Base-by-base conservation (phyloP, 1,284 basidiomycete species). In the Mixia osmundae region DNA sequence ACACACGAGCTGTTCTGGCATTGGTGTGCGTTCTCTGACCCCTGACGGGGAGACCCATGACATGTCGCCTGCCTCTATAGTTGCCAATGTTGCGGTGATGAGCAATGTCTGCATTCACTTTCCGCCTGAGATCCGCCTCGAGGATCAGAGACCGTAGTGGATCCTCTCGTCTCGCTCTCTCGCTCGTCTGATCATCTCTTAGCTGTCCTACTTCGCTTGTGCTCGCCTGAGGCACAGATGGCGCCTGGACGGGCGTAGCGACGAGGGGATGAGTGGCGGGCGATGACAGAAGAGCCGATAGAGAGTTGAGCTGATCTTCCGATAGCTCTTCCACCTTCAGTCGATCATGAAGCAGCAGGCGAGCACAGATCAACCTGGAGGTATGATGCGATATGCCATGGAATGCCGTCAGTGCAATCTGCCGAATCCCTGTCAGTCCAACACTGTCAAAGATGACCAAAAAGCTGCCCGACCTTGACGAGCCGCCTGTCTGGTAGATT, bases 1-100 rank as follows among this genome's bases (percentile, higher is more conserved):
- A n/a, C n/a, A n/a, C n/a, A n/a, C n/a, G n/a, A n/a, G n/a, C n/a
- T n/a, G n/a, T n/a, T n/a, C 65, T 68, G 35, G 76, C 79, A 48
- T 89, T 89, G 35, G 66, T 71, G 56, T 72, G 72, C 4, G 83
- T 89, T 43, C 75, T 74, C 59, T 89, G 82, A 36, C 82, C 82
- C 51, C 82, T 66, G 40, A 89, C 82, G 1, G 83, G 83, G 27
- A 85, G 57, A 42, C 73, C 69, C 71, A 79, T 76, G 2, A 79
- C 78, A 52, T 89, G 82, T 52, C 82, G 63, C 57, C 71, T 67
- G 24, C 82, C 82, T 38, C 75, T 69, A 54, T 85, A 82, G 48
- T 71, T 78, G 33, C 83, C 82, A 56, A 89, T 80, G 63, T 73
- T 74, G 43, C 79, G 64, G 56, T 83, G 74, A 57, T 85, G 83